A percentile compares a stretch with the other conserved stretches of the same genome.
Conservation (phyloP, 495 filamentous ascomycete genomes). For the Aspergillus conjunctus region DNA sequence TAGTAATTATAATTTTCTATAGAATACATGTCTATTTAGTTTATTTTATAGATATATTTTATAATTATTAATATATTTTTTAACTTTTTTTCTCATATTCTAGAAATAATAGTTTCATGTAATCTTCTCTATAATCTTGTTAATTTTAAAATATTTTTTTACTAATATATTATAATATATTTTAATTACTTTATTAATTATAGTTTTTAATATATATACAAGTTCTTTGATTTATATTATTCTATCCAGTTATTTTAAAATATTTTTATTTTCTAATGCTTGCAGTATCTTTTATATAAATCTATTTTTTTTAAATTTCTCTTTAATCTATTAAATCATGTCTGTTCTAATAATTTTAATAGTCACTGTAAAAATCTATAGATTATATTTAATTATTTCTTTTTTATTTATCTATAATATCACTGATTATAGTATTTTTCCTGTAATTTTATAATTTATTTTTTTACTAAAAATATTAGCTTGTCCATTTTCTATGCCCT, state of each 20-base stretch:
- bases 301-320: too few species aligned
- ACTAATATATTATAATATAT: background rate
- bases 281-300: too few species aligned
- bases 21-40: background rate
- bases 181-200: background rate
- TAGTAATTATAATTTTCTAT: background rate
- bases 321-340: too few species aligned
- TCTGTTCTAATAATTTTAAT: background rate
- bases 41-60: background rate
- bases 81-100: background rate
- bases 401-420: too few species aligned
- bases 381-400: background rate
- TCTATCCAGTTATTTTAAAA: background rate
- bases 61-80: background rate
- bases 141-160: slow-evolving; percentile 1
- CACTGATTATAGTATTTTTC: too few species aligned
- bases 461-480: background rate
- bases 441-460: slow-evolving; percentile 1
- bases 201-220: background rate
- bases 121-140: background rate
- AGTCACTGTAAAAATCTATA: too few species aligned
- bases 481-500: background rate
- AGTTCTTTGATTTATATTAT: background rate
- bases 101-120: too few species aligned
- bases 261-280: background rate